Evolutionary conservation across 2,329 filamentous ascomycete species (phyloP).

Genomic region (Alternaria arbusti): DNA sequence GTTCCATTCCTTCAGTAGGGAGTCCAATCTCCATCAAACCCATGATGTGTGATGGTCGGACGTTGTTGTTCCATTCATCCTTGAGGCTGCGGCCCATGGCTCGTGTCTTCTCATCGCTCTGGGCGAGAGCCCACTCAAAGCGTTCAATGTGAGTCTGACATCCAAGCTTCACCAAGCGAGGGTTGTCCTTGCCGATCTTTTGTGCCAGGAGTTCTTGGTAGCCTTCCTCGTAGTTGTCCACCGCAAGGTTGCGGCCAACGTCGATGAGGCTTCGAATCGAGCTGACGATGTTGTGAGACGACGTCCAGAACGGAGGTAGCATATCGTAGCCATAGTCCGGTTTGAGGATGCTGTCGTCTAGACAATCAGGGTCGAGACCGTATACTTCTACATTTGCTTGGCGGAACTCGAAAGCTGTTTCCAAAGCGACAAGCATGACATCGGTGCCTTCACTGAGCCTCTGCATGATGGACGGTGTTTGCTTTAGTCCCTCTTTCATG

Average conservation of each 20-base stretch:
- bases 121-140: slow-evolving; percentile 63
- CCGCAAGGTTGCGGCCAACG: slow-evolving; percentile 50
- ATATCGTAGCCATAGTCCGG: slow-evolving; percentile 65
- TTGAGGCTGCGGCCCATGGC: slow-evolving; percentile 58
- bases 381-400: slow-evolving; percentile 72
- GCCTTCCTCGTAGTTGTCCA: slow-evolving; percentile 48
- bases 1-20: slow-evolving; percentile 62
- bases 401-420: slow-evolving; percentile 73
- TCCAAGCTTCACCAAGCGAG: slow-evolving; percentile 61
- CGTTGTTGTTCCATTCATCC: slow-evolving; percentile 47
- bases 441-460: slow-evolving; percentile 73
- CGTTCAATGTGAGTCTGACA: slow-evolving; percentile 67
- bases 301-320: slow-evolving; percentile 87
- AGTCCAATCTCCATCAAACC: slow-evolving; percentile 58
- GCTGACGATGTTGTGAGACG: slow-evolving; percentile 58
- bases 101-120: slow-evolving; percentile 56
- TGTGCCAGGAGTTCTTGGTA: slow-evolving; percentile 46
- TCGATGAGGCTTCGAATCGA: slow-evolving; percentile 49
- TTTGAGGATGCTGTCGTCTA: slow-evolving; percentile 56
- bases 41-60: slow-evolving; percentile 52
- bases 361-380: slow-evolving; percentile 70
- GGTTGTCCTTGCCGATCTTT: slow-evolving; percentile 55
- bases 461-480: slow-evolving; percentile 57
- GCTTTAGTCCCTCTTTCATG: slow-evolving; percentile 68
- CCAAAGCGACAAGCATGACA: slow-evolving; percentile 69